A percentile compares a stretch with the other conserved stretches of the same genome.
Evolutionary conservation across 2,329 filamentous ascomycete genomes (phyloP).

Genomic region (Polychaeton citri): DNA sequence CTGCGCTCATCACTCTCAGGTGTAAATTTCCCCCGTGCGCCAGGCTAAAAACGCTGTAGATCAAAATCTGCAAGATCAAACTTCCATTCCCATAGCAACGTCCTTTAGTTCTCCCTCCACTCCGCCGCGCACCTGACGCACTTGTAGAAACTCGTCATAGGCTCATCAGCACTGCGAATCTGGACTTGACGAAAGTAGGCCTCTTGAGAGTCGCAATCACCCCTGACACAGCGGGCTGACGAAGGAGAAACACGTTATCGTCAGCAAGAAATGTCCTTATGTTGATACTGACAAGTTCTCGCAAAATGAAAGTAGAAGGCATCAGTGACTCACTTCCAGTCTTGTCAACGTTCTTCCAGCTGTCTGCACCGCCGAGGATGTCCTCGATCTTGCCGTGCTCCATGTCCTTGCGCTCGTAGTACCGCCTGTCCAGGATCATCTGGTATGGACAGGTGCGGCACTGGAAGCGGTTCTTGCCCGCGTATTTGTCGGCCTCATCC

Average conservation of each 20-base stretch:
- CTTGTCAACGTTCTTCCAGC: slow-evolving; percentile 87
- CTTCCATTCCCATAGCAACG: background rate
- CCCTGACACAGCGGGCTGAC: background rate
- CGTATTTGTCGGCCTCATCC: slow-evolving; percentile 24
- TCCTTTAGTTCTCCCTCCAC: slow-evolving; percentile 28
- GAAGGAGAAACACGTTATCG: no score
- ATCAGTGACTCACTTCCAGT: slow-evolving; percentile 38
- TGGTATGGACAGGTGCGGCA: slow-evolving; percentile 94
- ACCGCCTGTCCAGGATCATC: slow-evolving; percentile 63
- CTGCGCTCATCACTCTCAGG: no score
- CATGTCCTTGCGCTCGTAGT: slow-evolving; percentile 70
- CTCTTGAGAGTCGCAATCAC: slow-evolving; percentile 48
- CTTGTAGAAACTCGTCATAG: slow-evolving; percentile 93
- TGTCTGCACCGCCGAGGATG: slow-evolving; percentile 75
- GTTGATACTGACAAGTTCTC: no score
- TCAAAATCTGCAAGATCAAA: background rate
- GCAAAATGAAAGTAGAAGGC: background rate
- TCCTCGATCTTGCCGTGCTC: slow-evolving; percentile 79
- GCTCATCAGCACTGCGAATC: slow-evolving; percentile 95
- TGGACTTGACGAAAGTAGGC: slow-evolving; percentile 95
- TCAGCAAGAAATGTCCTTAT: no score
- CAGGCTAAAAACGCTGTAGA: no score
- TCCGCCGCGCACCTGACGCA: slow-evolving; percentile 31
- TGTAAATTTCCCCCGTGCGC: no score
- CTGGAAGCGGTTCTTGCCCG: slow-evolving; percentile 65